Evolutionary conservation across 495 filamentous ascomycete species (phyloP).

Genomic region (Patellaria atrata): DNA sequence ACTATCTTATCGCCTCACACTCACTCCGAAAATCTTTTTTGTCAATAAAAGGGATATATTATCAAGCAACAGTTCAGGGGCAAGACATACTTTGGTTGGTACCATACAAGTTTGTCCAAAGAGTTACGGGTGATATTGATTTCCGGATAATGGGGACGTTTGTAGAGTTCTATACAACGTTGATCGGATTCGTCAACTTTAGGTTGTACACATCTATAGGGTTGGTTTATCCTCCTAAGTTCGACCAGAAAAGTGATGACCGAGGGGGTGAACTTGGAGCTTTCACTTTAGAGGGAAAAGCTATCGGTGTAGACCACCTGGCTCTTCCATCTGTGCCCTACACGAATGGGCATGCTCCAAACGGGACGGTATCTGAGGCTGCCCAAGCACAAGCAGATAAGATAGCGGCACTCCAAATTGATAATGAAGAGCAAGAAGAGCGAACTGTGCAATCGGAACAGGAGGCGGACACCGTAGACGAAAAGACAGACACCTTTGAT

Average conservation of each 20-base stretch:
- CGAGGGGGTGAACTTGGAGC: conserved; percentile 82
- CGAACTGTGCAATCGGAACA: conserved; percentile 28
- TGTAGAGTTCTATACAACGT: conserved; percentile 93
- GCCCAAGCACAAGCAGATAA: conserved; percentile 28
- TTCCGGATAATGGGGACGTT: conserved; percentile 99
- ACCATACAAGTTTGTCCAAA: conserved; percentile 91
- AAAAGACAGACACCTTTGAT: conserved; percentile 80
- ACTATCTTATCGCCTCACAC: conserved; percentile 85
- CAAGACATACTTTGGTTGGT: conserved; percentile 96
- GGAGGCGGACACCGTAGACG: conserved; percentile 33
- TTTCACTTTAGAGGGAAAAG: conserved; percentile 68
- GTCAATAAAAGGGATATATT: conserved; percentile 98
- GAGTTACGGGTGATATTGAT: conserved; percentile 82
- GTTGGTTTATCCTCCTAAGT: conserved; percentile 86
- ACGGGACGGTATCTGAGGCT: conserved; percentile 8
- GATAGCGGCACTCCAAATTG: conserved; percentile 20
- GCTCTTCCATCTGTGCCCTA: background rate
- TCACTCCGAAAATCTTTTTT: conserved; percentile 89
- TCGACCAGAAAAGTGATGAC: conserved; percentile 74
- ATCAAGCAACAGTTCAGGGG: conserved; percentile 96
- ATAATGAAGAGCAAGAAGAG: conserved; percentile 26
- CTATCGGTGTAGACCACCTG: conserved; percentile 25
- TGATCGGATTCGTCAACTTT: conserved; percentile 92
- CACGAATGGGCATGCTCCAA: conserved; percentile 19
- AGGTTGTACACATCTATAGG: conserved; percentile 81